Base-by-base conservation (phyloP, 1,284 basidiomycete genomes). In the Lentinula novae-zelandiae region DNA sequence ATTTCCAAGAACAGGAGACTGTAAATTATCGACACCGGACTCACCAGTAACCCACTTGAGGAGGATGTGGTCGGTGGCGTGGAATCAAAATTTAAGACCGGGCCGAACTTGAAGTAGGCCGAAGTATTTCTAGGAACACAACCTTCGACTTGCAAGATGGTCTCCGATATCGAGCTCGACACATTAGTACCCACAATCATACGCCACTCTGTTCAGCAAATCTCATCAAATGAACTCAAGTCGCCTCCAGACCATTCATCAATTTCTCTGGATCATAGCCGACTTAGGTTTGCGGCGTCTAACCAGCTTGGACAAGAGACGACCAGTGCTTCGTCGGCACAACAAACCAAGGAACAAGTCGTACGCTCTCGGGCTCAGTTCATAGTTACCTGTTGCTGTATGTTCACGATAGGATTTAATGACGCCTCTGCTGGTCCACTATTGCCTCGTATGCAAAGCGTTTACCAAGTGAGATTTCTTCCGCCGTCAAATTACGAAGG, bases 361-460 rank as follows among this genome's bases (percentile, higher is more conserved):
- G 12, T 53, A 27, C 51, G 44, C 13, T 12, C 40, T 22, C 39
- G 50, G 20, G 44, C 44, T 15, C 73, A 76, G 53, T 74, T 76
- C 59, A 63, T 67, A 17, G 69, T 74, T 9, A 60, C 76, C 22
- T 77, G 74, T 62, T 74, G 65, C 60, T 63, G 63, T n/a, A 66
- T 77, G 56, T 75, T 77, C 60, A 60, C 75, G 12, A 71, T 71
- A 22, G 79, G 79, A 9, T 81, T 78, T 77, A 80, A 78, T 61
- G 78, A 80, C 65, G 79, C 76, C 22, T 72, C 76, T 10, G 71
- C 71, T 13, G 77, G 80, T 4, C 79, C 79, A 27, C 70, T 81
- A 39, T 64, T 80, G 0, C 78, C 77, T 17, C 67, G 67, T 17
- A 83, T 87, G 53, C 85, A 85, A 65, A 67, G 70, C 9, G 73